Conservation (phyloP, 257 asterid species). For the Solanum neorickii region DNA sequence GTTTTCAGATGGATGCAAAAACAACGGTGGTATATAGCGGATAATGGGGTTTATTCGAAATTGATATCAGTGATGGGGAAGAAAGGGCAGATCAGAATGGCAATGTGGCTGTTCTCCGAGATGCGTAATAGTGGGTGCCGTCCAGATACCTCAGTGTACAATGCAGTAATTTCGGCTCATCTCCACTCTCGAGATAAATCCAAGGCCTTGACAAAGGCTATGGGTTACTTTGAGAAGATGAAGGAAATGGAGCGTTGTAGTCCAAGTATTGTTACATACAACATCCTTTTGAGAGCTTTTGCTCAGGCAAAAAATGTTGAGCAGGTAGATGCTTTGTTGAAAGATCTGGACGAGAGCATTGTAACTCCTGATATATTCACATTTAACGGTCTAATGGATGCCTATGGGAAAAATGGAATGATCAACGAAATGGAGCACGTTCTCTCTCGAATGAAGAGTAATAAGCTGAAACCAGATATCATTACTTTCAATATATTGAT, state of each 20-base stretch:
- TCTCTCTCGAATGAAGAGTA: constrained; percentile 68
- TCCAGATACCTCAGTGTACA: constrained; percentile 91
- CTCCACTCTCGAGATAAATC: constrained; percentile 75
- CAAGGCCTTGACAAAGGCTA: constrained; percentile 72
- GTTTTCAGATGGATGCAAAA: constrained; percentile 99
- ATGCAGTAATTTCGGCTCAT: constrained; percentile 81
- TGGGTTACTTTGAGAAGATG: constrained; percentile 81
- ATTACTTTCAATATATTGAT: constrained; percentile 77
- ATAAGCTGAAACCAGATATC: constrained; percentile 62
- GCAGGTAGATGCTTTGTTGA: constrained; percentile 58
- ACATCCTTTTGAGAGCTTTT: constrained; percentile 82
- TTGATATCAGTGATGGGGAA: constrained; percentile 92
- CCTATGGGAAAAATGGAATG: constrained; percentile 86
- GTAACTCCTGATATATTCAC: constrained; percentile 74
- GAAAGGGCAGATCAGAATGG: constrained; percentile 90
- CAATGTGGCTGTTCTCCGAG: constrained; percentile 99
- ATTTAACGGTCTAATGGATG: constrained; percentile 93
- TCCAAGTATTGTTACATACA: constrained; percentile 80
- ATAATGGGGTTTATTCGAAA: constrained; percentile 90
- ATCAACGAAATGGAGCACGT: constrained; percentile 77
- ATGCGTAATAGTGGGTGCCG: constrained; percentile 94
- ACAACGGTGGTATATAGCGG: constrained; percentile 91
- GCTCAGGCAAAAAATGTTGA: constrained; percentile 67
- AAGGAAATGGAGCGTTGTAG: constrained; percentile 71
- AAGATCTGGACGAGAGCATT: constrained; percentile 59